Evolutionary conservation across 768 basidiomycete species (phyloP).

Genomic region (Russula lepida): DNA sequence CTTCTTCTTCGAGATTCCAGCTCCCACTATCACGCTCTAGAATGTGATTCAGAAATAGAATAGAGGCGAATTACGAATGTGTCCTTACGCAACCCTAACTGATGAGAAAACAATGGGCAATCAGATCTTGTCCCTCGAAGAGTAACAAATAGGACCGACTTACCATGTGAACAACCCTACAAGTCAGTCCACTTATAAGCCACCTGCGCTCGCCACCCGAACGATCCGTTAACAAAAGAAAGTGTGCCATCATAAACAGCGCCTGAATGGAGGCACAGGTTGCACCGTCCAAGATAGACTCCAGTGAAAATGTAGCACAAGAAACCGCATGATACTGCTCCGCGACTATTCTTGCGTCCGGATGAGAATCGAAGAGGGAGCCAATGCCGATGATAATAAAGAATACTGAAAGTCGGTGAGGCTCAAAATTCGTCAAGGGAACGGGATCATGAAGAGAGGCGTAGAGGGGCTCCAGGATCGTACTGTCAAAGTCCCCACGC

Average conservation of each 20-base stretch:
- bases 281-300: slow-evolving; percentile 37
- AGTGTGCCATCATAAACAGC: slow-evolving; percentile 37
- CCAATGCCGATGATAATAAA: slow-evolving; percentile 45
- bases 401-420: slow-evolving; percentile 44
- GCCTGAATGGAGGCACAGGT: slow-evolving; percentile 42
- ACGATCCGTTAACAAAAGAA: slow-evolving; percentile 36
- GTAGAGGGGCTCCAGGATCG: slow-evolving; percentile 39
- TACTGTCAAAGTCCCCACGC: slow-evolving; percentile 34
- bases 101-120: background rate
- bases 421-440: slow-evolving; percentile 31
- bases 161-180: slow-evolving; percentile 38
- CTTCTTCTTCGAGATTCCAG: slow-evolving; percentile 39
- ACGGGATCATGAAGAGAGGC: slow-evolving; percentile 25
- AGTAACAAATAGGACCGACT: slow-evolving; percentile 19
- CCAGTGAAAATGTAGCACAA: slow-evolving; percentile 40
- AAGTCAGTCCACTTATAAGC: slow-evolving; percentile 40
- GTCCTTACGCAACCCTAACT: slow-evolving; percentile 48
- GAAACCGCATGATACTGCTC: slow-evolving; percentile 42
- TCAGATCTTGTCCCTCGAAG: background rate
- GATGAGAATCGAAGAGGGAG: slow-evolving; percentile 34
- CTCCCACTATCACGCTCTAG: slow-evolving; percentile 45
- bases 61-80: background rate
- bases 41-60: background rate
- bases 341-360: slow-evolving; percentile 26
- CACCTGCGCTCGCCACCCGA: slow-evolving; percentile 39